These are phyloP conservation scores for Alternaria gansuensis DNA, from an alignment of 2,329 filamentous ascomycete genomes.

Conservation along the genomic window DNA sequence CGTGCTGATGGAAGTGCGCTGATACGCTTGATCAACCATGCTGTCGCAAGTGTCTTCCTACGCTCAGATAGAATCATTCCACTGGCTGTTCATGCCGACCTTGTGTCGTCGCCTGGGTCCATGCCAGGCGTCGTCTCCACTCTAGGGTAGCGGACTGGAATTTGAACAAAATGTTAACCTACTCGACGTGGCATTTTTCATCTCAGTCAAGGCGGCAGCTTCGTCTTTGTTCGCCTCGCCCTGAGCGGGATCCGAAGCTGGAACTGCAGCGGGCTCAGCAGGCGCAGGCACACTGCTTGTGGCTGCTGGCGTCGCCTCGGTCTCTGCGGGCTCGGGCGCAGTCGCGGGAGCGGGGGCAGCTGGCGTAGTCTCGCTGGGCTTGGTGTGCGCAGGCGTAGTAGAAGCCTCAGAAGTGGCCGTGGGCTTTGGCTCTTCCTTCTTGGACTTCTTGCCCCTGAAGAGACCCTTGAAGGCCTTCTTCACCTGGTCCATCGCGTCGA, in stretches of 20 bases:
- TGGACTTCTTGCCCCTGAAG: constrained; percentile 48
- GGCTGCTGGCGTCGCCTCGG: constrained; percentile 20
- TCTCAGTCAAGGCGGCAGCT: constrained; percentile 41
- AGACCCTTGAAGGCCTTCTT: constrained; percentile 53
- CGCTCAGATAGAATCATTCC: constrained; percentile 18
- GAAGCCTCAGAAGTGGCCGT: constrained; percentile 40
- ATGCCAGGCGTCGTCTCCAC: constrained; percentile 23
- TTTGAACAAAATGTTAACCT: constrained; percentile 36
- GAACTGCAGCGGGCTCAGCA: constrained; percentile 29
- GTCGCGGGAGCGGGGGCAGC: constrained; percentile 43
- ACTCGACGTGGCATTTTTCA: constrained; percentile 50
- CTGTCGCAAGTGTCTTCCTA: not conserved
- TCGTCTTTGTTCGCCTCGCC: constrained; percentile 41
- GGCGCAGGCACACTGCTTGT: constrained; percentile 16
- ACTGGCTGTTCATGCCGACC: constrained; percentile 27
- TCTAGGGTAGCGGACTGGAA: constrained; percentile 14
- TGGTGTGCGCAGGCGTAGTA: constrained; percentile 31
- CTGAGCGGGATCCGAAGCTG: constrained; percentile 30
- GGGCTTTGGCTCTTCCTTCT: constrained; percentile 41
- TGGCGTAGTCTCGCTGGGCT: constrained; percentile 49
- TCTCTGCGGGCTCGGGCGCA: constrained; percentile 28
- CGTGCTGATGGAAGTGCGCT: constrained; percentile 1
- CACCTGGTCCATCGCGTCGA: constrained; percentile 48
- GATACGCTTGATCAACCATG: not conserved
- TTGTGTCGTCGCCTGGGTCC: constrained; percentile 38